phyloP scores from a whole-genome alignment of 176 grass and related monocot genomes.

The Leersia perrieri region DNA sequence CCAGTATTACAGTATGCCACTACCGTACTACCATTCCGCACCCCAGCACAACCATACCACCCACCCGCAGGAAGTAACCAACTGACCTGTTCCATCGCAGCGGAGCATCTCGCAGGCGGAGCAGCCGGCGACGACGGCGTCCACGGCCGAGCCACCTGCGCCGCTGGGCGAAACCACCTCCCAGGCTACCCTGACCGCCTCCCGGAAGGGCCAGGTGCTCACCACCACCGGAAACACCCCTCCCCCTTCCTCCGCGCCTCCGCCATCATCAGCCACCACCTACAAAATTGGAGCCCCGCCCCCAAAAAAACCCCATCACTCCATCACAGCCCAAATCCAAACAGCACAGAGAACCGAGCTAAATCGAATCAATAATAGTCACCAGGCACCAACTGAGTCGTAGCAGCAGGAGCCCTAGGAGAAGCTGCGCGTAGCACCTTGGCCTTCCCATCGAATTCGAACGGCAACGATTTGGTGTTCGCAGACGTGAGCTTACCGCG shows the following conservation, averaged over 20 bases:
- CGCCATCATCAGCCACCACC: not conserved
- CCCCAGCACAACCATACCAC: not conserved
- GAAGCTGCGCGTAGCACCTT: conserved; percentile 8
- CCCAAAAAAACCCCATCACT: not conserved
- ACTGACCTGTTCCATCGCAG: conserved; percentile 84
- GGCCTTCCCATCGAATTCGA: conserved; percentile 11
- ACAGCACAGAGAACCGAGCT: not conserved
- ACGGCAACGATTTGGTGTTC: not conserved
- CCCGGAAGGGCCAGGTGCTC: conserved; percentile 80
- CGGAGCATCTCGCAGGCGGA: conserved; percentile 81
- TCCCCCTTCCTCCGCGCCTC: conserved; percentile 4
- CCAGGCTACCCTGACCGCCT: conserved; percentile 71
- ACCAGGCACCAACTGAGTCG: conserved; percentile 13
- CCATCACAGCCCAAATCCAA: not conserved
- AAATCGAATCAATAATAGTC: conserved; percentile 13
- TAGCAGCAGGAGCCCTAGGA: conserved; percentile 39
- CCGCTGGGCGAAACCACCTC: conserved; percentile 39
- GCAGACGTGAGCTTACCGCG: not conserved
- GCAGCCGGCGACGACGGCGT: conserved; percentile 74
- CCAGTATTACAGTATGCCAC: not conserved
- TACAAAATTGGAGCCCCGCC: not conserved
- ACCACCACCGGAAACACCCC: conserved; percentile 57
- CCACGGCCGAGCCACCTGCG: conserved; percentile 50
- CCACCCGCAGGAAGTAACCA: not conserved
- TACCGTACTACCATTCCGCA: not conserved